Evolutionary conservation across 495 filamentous ascomycete genomes (phyloP).

Genomic region (Penicillium psychrofluorescens): DNA sequence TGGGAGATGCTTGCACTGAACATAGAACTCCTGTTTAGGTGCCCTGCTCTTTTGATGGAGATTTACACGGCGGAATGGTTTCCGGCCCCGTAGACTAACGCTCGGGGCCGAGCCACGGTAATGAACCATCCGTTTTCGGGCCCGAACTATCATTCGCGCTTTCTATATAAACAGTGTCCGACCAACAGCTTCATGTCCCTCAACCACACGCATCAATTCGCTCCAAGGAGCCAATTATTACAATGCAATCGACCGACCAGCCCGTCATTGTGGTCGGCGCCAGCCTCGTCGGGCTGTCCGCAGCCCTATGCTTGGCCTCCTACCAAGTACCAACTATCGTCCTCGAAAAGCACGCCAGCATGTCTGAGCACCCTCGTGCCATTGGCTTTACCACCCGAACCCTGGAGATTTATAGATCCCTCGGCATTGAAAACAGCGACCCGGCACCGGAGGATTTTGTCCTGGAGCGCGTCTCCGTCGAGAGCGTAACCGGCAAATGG

Average conservation of each 20-base stretch:
- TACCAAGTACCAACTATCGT: slow-evolving; percentile 18
- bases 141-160: neutral
- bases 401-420: slow-evolving; percentile 24
- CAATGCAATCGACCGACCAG: neutral
- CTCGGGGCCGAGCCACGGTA: neutral
- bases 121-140: neutral
- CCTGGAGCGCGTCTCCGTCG: slow-evolving; percentile 19
- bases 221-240: neutral
- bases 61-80: no score
- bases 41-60: no score
- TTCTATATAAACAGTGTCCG: neutral
- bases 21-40: no score
- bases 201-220: neutral
- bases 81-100: neutral
- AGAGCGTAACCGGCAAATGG: slow-evolving; percentile 21
- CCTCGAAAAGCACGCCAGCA: slow-evolving; percentile 22
- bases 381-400: slow-evolving; percentile 26
- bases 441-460: slow-evolving; percentile 14
- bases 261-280: slow-evolving; percentile 25
- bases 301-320: slow-evolving; percentile 19
- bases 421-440: slow-evolving; percentile 20
- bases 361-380: slow-evolving; percentile 24
- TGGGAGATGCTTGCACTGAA: no score
- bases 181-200: neutral
- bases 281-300: slow-evolving; percentile 24